A percentile compares a stretch with the other conserved stretches of the same genome.
phyloP scores from a whole-genome alignment of 768 basidiomycete species.

The Amanita rubescens region DNA sequence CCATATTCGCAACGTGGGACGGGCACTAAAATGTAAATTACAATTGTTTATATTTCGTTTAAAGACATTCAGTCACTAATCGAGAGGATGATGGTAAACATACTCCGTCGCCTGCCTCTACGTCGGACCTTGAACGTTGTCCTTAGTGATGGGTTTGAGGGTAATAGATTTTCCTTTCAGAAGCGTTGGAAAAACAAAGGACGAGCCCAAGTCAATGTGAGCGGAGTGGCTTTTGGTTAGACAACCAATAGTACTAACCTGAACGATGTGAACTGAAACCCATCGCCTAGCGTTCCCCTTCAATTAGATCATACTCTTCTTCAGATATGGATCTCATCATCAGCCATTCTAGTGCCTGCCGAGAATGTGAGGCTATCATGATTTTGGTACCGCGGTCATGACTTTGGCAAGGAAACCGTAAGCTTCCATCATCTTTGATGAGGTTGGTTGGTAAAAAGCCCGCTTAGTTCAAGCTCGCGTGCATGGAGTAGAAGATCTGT shows the following conservation, averaged over 20 bases:
- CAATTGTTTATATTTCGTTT: too few species aligned
- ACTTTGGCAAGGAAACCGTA: constrained; percentile 51
- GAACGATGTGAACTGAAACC: constrained; percentile 79
- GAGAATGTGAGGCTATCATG: constrained; percentile 35
- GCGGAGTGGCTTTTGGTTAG: constrained; percentile 28
- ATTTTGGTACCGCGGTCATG: constrained; percentile 73
- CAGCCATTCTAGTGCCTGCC: constrained; percentile 46
- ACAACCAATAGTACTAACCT: constrained; percentile 32
- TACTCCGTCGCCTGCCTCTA: constrained; percentile 54
- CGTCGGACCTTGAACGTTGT: constrained; percentile 30
- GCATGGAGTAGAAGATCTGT: constrained; percentile 73
- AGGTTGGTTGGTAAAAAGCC: constrained; percentile 37
- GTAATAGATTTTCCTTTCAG: constrained; percentile 50
- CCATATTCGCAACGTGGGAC: too few species aligned
- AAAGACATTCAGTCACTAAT: too few species aligned
- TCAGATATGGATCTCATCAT: constrained; percentile 52
- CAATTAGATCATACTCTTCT: constrained; percentile 52
- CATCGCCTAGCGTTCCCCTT: constrained; percentile 69
- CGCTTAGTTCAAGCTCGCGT: constrained; percentile 58
- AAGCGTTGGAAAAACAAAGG: constrained; percentile 46
- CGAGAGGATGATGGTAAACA: too few species aligned
- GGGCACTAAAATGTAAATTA: too few species aligned
- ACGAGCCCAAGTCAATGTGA: constrained; percentile 37
- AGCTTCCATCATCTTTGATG: constrained; percentile 47
- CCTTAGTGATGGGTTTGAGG: constrained; percentile 35